Evolutionary conservation across 805 yeast species (phyloP), one percentile per base, ranked within the genome.

Genomic region (Cyberlindnera mississippiensis): DNA sequence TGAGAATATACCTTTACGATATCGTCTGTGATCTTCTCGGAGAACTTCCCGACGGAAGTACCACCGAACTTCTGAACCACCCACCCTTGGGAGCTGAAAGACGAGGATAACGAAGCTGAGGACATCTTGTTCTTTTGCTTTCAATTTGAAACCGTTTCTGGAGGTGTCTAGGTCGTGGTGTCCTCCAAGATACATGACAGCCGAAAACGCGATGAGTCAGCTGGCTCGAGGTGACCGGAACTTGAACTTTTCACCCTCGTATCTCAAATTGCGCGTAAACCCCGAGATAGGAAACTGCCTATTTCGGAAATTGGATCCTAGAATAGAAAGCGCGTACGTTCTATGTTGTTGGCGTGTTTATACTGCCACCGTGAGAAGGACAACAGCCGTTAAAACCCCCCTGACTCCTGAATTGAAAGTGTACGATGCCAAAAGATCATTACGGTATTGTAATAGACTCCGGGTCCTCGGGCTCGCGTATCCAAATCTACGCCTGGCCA

Each of bases 41-140:
- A 86, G 63, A 93, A 90, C 62, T 93, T 93, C 17, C 99, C 99
- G 26, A 93, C 96, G 35, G 93, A 82, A 13, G 99, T 93, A 40
- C 99, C 99, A 37, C 99, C 99, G 57, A 87, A 93, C 64, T 93
- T 93, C 63, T 93, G 99, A 6, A 93, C 85, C 3, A 85, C 63
- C 90, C 91, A 83, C 14, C 76, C 76, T 2, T 27, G 46, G 12
- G 46, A 41, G 30, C 35, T 34, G 43, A 26, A 47, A 3, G 51
- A 47, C 15, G 48, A 44, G 6, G 50, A 47, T 2, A 47, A 35
- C 10, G 51, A 47, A 2, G 28, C 55, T 13, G 52, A 43, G 6
- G 57, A 53, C 57, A 47, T 47, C 10, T 12, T 22, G 26, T 12
- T 17, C n/a, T 33, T n/a, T n/a, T n/a, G n/a, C n/a, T n/a, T n/a